These are phyloP conservation scores for Auriculariales sp. DNA, from an alignment of 768 basidiomycete genomes.

Conservation along the genomic window DNA sequence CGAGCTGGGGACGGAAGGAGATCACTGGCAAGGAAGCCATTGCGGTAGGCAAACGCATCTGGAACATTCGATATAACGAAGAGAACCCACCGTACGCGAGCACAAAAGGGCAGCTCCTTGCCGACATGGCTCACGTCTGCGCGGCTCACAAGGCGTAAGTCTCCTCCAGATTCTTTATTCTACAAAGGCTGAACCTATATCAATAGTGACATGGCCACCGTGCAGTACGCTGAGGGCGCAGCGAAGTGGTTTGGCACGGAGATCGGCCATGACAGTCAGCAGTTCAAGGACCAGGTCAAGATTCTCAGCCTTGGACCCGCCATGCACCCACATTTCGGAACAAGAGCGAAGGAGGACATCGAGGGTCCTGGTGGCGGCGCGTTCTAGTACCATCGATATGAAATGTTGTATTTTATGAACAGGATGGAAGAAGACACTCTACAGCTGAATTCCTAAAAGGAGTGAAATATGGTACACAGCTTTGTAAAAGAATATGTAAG, in stretches of 20 bases:
- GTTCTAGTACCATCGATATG: not conserved
- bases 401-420: not conserved
- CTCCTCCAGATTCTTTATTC: not conserved
- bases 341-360: slow-evolving; percentile 12
- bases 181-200: slow-evolving; percentile 1
- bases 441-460: too few species aligned
- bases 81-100: slow-evolving; percentile 41
- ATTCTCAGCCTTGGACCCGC: slow-evolving; percentile 21
- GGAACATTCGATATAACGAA: slow-evolving; percentile 26
- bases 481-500: too few species aligned
- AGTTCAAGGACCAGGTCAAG: slow-evolving; percentile 25
- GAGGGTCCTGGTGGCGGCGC: not conserved
- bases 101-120: slow-evolving; percentile 39
- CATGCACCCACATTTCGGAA: slow-evolving; percentile 35
- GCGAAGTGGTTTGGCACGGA: slow-evolving; percentile 41
- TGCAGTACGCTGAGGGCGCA: slow-evolving; percentile 36
- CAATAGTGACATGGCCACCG: slow-evolving; percentile 29
- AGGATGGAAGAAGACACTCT: too few species aligned
- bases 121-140: slow-evolving; percentile 44
- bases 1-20: slow-evolving; percentile 30
- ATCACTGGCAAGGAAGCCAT: slow-evolving; percentile 39
- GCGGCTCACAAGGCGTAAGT: slow-evolving; percentile 51
- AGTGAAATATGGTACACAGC: too few species aligned
- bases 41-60: slow-evolving; percentile 32
- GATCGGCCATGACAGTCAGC: slow-evolving; percentile 38